Percentiles rank a stretch among this genome's conserved stretches.
These are phyloP conservation scores for Leishmania braziliensis DNA, from an alignment of 208 protist species.

Conservation along the genomic window DNA sequence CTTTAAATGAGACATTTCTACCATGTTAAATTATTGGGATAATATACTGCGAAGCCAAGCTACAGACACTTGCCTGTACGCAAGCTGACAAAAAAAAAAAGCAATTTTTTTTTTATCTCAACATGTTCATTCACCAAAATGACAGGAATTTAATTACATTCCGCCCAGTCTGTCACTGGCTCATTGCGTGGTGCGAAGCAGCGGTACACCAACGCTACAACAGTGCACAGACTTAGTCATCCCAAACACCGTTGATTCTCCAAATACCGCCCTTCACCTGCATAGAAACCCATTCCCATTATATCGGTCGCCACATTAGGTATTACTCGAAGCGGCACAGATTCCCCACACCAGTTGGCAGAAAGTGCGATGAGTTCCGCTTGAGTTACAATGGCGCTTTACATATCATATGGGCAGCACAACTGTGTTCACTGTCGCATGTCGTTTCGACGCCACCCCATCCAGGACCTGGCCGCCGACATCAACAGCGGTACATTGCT, in stretches of 20 bases:
- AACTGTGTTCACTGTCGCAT: neutral
- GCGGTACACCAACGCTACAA: neutral
- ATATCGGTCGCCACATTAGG: neutral
- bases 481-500: neutral
- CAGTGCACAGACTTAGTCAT: neutral
- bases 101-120: neutral
- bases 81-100: neutral
- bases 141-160: neutral
- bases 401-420: neutral
- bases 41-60: neutral
- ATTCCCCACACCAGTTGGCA: neutral
- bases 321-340: neutral
- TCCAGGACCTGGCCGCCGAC: neutral
- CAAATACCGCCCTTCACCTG: too few species aligned
- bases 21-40: neutral
- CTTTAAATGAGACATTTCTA: neutral
- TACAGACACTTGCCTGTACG: neutral
- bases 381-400: neutral
- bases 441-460: neutral
- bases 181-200: neutral
- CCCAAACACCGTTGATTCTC: neutral
- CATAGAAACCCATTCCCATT: neutral
- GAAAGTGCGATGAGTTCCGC: neutral
- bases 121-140: neutral
- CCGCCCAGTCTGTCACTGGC: neutral